Evolutionary conservation across 352 stramenopile species (phyloP), one percentile per base, ranked within the genome.

Genomic region (Globisporangium cederbergense): DNA sequence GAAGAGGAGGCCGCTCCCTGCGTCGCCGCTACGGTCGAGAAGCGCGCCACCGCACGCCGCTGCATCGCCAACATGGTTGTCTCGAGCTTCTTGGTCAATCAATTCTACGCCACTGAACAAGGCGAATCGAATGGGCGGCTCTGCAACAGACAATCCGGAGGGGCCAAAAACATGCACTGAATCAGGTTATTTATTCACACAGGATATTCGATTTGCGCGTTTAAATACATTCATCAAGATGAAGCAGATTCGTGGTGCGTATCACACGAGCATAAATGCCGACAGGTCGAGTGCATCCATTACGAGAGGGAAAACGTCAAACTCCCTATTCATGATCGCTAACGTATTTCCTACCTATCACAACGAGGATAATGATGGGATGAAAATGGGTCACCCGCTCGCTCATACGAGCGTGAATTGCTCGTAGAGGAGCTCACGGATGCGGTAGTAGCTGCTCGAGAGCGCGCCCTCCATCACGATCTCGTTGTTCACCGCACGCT

Each of bases 381-480:
- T 36, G 32, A 42, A 42, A 42, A 42, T 42, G 36, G 36, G 9
- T 42, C 36, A 16, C 7, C 3, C 34, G 3, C 36, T 34, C n/a
- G 22, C 45, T 65, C 40, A 96, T 51, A 96, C 79, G n/a, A 96
- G 66, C 22, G 86, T 96, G 67, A 94, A 96, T 64, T 96, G 86
- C 62, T 93, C 83, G 66, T 96, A 95, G 14, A 96, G 71, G 58
- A 96, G 74, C 59, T 89, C 75, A 54, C 88, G 83, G 62, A 96
- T 94, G 61, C 86, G 82, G 67, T 93, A 96, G 73, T 95, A 96
- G 72, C 86, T 95, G 67, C 72, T 83, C 30, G 83, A 93, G 45
- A 96, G 78, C 54, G 83, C 71, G 38, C 88, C 88, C 71, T 96
- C 88, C 46, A 96, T 81, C 59, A 96, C 75, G 63, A 96, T 88